Base-by-base conservation (phyloP, 108 stramenopile genomes). In the Conticribra weissflogii region DNA sequence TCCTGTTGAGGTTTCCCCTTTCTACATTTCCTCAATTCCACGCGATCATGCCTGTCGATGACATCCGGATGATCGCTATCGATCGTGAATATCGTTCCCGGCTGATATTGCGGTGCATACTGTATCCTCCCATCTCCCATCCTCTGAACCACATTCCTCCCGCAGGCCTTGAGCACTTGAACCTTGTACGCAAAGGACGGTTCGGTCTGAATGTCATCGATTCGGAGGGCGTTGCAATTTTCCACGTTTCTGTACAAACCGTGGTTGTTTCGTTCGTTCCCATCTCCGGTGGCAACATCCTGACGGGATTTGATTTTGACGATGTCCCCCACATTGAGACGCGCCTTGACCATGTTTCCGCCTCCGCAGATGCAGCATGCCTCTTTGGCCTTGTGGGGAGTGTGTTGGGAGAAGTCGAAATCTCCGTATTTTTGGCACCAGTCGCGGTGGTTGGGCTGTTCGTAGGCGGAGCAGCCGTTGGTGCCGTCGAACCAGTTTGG, bases 291-390 rank as follows among this genome's bases (percentile, higher is more conserved):
- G 36, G n/a, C n/a, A n/a, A n/a, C n/a, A n/a, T n/a, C n/a, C n/a
- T n/a, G n/a, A n/a, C n/a, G n/a, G n/a, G n/a, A n/a, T 31, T 63
- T 58, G 8, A 80, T 12, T 22, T 52, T 57, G 50, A 75, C 73
- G 52, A 50, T 19, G 14, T 74, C 74, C 3, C 79, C 79, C 19
- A 80, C 57, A 8, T 48, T 32, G 12, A 80, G 55, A 0, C 79
- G 66, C 22, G 67, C 55, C 49, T 36, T 56, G 21, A 16, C 9
- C 17, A 22, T 28, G 12, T 22, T 51, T 4, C 79, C 79, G 0
- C 79, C 79, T 17, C 74, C 74, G 47, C 79, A 80, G 50, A 36
- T 68, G 44, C 79, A 80, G 34, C 79, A 80, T 58, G 79, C 79
- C 46, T 75, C 19, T 7, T 59, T 58, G 50, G 79, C 54, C 31